Evolutionary conservation across 345 rosid genomes (phyloP).

Genomic region (Physaria fendleri): DNA sequence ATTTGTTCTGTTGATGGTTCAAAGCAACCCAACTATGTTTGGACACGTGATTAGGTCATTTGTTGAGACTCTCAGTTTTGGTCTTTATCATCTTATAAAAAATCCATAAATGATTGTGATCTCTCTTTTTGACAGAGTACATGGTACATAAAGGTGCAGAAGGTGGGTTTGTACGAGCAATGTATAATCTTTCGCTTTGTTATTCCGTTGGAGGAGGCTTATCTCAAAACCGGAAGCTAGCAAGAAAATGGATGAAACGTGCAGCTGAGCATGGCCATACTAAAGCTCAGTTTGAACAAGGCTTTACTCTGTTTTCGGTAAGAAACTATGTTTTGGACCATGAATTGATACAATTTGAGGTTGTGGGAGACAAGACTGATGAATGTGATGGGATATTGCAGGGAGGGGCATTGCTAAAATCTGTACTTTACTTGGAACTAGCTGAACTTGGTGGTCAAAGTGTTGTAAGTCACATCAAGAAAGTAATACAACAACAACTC

Average conservation of each 20-base stretch:
- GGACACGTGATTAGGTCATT: background rate
- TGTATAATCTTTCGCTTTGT: conserved; percentile 80
- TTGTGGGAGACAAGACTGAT: background rate
- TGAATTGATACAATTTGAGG: background rate
- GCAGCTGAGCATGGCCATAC: conserved; percentile 88
- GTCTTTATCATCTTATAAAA: background rate
- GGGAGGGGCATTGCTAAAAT: conserved; percentile 77
- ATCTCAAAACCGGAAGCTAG: conserved; percentile 41
- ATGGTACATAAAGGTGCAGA: conserved; percentile 79
- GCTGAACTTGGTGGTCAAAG: conserved; percentile 81
- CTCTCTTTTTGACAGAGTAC: conserved; percentile 41
- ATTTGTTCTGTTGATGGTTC: too few species aligned
- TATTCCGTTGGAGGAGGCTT: conserved; percentile 78
- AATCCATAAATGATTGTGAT: background rate
- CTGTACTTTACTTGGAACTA: conserved; percentile 78
- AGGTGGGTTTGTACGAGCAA: conserved; percentile 82
- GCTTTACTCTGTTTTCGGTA: conserved; percentile 79
- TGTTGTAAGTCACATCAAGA: conserved; percentile 66
- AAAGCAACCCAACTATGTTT: too few species aligned
- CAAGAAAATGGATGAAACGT: conserved; percentile 87
- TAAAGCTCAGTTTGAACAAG: conserved; percentile 88
- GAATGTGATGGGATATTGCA: conserved; percentile 19
- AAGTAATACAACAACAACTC: conserved; percentile 60
- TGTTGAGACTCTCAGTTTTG: background rate
- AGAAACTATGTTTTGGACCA: background rate